Evolutionary conservation across 768 basidiomycete species (phyloP).

Genomic region (Termitomyces sp.): DNA sequence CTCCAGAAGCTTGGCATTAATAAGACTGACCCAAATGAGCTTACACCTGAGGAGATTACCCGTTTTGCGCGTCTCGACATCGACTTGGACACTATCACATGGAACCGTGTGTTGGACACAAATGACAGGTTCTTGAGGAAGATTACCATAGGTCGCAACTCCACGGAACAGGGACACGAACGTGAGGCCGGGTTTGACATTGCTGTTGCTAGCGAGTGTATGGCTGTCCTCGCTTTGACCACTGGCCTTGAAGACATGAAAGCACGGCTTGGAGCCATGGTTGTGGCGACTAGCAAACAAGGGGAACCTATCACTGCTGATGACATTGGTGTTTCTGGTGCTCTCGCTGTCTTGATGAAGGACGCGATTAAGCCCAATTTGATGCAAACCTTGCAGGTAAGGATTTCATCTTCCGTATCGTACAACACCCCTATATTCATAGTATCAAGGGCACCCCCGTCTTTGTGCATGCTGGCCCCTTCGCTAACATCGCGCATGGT

Average conservation of each 20-base stretch:
- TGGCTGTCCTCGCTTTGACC: conserved; percentile 94
- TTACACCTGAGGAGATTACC: conserved; percentile 89
- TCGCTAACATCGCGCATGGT: conserved; percentile 98
- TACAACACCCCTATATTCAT: background rate
- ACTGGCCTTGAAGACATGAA: conserved; percentile 91
- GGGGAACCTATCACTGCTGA: conserved; percentile 95
- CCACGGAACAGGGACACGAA: conserved; percentile 87
- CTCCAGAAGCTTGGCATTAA: conserved; percentile 92
- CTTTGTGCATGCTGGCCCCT: conserved; percentile 98
- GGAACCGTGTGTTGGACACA: conserved; percentile 96
- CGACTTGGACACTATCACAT: conserved; percentile 88
- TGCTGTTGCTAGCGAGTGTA: conserved; percentile 94
- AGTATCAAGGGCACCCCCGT: conserved; percentile 82
- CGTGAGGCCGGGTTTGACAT: conserved; percentile 95
- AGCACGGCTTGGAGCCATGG: conserved; percentile 91
- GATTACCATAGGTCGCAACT: conserved; percentile 86
- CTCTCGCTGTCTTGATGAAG: conserved; percentile 95
- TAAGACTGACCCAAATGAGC: conserved; percentile 88
- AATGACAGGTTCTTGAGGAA: conserved; percentile 97
- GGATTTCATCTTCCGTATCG: background rate
- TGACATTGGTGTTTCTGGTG: conserved; percentile 92
- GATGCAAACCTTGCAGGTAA: conserved; percentile 93
- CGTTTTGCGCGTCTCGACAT: conserved; percentile 91
- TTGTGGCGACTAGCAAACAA: conserved; percentile 88
- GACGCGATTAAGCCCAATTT: conserved; percentile 99